Percentiles rank a stretch among this genome's conserved stretches.
phyloP scores from a whole-genome alignment of 129 eudicot species.

The Lactuca saligna region DNA sequence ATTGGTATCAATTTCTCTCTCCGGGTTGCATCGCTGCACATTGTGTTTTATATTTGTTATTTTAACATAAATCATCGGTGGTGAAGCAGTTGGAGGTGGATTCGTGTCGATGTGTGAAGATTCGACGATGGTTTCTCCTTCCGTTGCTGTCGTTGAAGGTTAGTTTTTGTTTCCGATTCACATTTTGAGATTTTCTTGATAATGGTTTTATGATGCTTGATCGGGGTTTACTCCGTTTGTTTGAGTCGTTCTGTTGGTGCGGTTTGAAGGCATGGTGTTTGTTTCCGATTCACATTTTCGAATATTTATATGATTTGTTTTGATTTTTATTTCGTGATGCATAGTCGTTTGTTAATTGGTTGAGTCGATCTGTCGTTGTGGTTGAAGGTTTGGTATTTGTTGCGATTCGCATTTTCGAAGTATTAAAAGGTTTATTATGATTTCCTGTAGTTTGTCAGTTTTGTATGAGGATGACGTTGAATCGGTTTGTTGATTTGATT shows the following conservation, averaged over 20 bases:
- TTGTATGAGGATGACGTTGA: background rate
- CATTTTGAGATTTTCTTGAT: background rate
- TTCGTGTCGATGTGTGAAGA: conserved; percentile 32
- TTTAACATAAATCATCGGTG: background rate
- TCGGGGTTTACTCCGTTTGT: background rate
- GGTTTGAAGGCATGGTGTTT: background rate
- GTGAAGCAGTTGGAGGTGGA: background rate
- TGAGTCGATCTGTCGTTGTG: background rate
- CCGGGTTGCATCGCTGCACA: conserved; percentile 24
- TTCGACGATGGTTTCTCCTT: conserved; percentile 27
- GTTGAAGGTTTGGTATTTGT: background rate
- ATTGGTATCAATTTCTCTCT: conserved; percentile 32
- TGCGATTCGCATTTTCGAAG: background rate
- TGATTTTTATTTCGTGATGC: background rate
- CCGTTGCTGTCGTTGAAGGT: conserved; percentile 30
- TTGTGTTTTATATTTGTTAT: conserved; percentile 11
- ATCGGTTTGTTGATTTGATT: background rate
- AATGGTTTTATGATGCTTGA: conserved; percentile 3
- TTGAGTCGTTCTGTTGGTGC: background rate
- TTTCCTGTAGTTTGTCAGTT: background rate
- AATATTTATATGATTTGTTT: background rate
- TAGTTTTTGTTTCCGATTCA: conserved; percentile 8
- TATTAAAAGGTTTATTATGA: background rate
- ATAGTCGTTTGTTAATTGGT: no score
- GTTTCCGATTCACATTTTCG: background rate